Base-by-base conservation (phyloP, 768 basidiomycete genomes). In the Agaricus subrufescens region DNA sequence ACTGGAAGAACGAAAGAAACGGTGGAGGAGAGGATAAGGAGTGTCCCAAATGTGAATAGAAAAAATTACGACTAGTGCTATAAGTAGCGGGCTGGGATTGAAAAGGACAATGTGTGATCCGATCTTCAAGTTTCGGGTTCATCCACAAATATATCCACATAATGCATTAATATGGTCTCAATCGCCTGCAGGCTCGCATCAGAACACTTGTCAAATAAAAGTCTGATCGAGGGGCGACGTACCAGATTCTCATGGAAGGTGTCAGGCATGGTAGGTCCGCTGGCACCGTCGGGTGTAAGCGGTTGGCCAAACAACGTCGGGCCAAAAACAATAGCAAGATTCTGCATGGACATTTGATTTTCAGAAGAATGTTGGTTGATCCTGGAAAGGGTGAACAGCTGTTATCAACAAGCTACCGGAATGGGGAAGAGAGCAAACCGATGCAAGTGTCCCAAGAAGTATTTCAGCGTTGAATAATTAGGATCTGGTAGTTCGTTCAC, bases 401-500 rank as follows among this genome's bases (percentile, higher is more conserved):
- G 19, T 30, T 48, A 45, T 8, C 26, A 38, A 31, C 25, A 42
- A 7, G 54, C 27, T 51, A 9, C 19, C 23, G 23, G 34, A 25
- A 44, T 26, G 26, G 14, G 25, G 43, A 47, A 46, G 44, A 14
- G 26, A 44, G 70, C 83, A 55, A 62, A 96, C 95, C 81, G 85
- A 72, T 98, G 81, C 59, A 99, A 75, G 73, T 99, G 97, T 11
- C 91, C 94, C 77, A 99, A 78, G 70, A 98, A 89, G 69, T 82
- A 97, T 68, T 98, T 98, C 50, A 98, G 77, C 1, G 96, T 96
- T 1, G 97, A 92, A 65, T 99, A 99, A 70, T 98, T 98, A n/a
- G 97, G 83, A 71, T 99, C 97, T 11, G 97, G 96, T 52, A 99
- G 79, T 61, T 98, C 96, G 65, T 99, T 99, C 46, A 99, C 94